Conservation (phyloP, 108 stramenopile genomes). For the Pseudonitzschia pungens region DNA sequence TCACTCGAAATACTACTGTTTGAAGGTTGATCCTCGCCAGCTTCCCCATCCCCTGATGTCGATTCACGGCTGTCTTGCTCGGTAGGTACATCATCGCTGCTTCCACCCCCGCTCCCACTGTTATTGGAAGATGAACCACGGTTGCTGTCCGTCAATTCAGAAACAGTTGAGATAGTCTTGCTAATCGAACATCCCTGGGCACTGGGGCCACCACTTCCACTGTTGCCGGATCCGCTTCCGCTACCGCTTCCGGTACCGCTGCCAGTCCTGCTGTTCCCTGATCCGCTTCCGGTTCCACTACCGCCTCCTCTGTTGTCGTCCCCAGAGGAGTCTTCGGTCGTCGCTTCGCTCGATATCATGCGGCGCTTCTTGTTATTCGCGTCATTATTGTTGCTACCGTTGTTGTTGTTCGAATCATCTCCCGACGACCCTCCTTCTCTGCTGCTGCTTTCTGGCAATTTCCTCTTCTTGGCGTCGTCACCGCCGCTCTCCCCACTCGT, state of each 20-base stretch:
- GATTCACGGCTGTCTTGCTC: constrained; percentile 15
- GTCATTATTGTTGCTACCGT: constrained; percentile 3
- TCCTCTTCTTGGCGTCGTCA: constrained; percentile 16
- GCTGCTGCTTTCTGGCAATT: constrained; percentile 4
- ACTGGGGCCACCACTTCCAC: constrained; percentile 40
- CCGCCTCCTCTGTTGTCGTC: constrained; percentile 29
- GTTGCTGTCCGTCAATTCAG: constrained; percentile 76
- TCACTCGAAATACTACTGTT: constrained; percentile 64
- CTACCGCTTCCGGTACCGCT: not conserved
- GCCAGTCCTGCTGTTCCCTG: not conserved
- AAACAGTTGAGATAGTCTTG: constrained; percentile 56
- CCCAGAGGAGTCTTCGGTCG: constrained; percentile 31
- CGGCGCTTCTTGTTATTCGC: constrained; percentile 6
- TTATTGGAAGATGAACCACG: constrained; percentile 44
- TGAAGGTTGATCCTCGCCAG: not conserved
- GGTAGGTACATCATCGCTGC: constrained; percentile 19
- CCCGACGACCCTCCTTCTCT: constrained; percentile 13
- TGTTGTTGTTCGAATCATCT: constrained; percentile 16
- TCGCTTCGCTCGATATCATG: constrained; percentile 18
- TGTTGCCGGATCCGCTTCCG: constrained; percentile 16
- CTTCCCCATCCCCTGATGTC: not conserved
- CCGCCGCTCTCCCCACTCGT: constrained; percentile 15
- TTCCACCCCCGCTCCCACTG: constrained; percentile 24
- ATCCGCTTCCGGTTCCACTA: constrained; percentile 23
- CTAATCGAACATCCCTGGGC: constrained; percentile 50